phyloP scores from a whole-genome alignment of 495 filamentous ascomycete genomes.

The Aspergillus conjunctus region DNA sequence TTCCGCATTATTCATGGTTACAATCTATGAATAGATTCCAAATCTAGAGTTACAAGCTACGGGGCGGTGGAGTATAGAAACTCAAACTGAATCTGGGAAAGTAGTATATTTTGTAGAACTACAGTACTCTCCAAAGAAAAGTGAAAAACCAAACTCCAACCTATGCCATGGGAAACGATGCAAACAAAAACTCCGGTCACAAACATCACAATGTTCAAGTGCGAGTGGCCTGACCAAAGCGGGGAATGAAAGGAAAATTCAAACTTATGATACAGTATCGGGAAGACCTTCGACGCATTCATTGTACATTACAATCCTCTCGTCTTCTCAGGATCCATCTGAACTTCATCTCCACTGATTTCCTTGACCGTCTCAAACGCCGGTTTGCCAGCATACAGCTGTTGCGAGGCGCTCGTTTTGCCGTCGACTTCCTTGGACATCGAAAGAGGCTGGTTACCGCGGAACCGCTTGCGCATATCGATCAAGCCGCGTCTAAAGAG shows the following conservation, averaged over 20 bases:
- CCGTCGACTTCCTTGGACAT: conserved; percentile 63
- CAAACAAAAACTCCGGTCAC: conserved; percentile 11
- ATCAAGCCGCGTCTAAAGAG: conserved; percentile 73
- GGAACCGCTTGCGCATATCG: conserved; percentile 98
- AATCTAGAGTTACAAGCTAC: neutral
- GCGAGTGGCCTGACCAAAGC: neutral
- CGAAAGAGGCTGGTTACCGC: conserved; percentile 87
- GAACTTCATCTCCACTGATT: conserved; percentile 47
- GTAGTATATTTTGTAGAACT: conserved; percentile 13
- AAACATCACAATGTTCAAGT: neutral
- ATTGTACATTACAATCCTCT: conserved; percentile 37
- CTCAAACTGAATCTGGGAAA: too few relatives aligned
- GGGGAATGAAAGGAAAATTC: conserved; percentile 1
- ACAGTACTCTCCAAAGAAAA: neutral
- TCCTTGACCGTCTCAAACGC: conserved; percentile 62
- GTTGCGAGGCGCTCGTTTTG: conserved; percentile 44
- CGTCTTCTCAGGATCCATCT: conserved; percentile 56
- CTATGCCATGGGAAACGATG: conserved; percentile 24
- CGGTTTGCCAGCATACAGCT: conserved; percentile 79
- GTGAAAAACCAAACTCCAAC: conserved; percentile 24
- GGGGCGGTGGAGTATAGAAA: too few relatives aligned
- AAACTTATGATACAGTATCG: conserved; percentile 6
- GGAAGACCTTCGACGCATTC: neutral
- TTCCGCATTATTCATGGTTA: conserved; percentile 1
- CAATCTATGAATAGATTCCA: neutral